Evolutionary conservation across 805 yeast species (phyloP).

Genomic region (Jamesozyma rosinii): DNA sequence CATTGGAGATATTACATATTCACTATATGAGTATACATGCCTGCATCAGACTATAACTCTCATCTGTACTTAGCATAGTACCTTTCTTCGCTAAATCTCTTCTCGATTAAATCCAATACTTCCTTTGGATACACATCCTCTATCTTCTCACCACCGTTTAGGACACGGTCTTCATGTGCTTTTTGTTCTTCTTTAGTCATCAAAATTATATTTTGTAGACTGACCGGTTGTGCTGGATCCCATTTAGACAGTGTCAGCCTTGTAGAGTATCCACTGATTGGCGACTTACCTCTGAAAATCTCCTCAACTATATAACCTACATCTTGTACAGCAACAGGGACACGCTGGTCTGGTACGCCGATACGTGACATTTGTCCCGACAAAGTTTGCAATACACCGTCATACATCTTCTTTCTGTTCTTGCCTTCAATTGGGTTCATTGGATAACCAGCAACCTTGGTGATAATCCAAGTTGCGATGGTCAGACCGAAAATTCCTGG

Average conservation of each 20-base stretch:
- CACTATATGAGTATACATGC: no score
- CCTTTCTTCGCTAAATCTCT: constrained; percentile 65
- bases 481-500: constrained; percentile 95
- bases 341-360: constrained; percentile 61
- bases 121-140: constrained; percentile 56
- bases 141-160: constrained; percentile 56
- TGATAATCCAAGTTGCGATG: constrained; percentile 73
- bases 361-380: constrained; percentile 82
- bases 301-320: constrained; percentile 82
- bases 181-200: constrained; percentile 84
- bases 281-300: constrained; percentile 85
- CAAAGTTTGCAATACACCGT: constrained; percentile 68
- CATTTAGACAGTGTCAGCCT: constrained; percentile 75
- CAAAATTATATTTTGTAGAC: constrained; percentile 71
- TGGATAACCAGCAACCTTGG: constrained; percentile 78
- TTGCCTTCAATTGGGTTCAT: constrained; percentile 87
- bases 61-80: constrained; percentile 52
- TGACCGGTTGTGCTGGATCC: constrained; percentile 59
- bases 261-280: constrained; percentile 73
- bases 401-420: constrained; percentile 76
- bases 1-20: no score
- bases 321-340: constrained; percentile 66
- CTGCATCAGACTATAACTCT: neutral
- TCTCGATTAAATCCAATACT: constrained; percentile 46
- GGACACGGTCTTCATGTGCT: constrained; percentile 64